A percentile compares a stretch with the other conserved stretches of the same genome.
Conservation (phyloP, 768 basidiomycete species). For the Calvatia gigantea region DNA sequence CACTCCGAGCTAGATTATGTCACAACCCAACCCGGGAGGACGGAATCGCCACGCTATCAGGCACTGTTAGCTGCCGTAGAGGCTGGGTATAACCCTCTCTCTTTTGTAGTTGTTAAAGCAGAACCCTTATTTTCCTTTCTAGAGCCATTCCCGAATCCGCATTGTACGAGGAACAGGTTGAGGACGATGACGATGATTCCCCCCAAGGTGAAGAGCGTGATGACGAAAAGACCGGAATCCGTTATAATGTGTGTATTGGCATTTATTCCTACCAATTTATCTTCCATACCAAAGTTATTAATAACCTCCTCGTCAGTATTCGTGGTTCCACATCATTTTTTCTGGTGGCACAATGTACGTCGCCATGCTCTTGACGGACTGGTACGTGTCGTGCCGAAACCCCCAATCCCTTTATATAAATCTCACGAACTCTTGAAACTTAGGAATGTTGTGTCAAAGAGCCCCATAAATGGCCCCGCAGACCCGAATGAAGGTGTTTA, state of each 20-base stretch:
- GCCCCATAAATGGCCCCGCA: conserved; percentile 38
- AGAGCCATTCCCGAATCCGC: conserved; percentile 94
- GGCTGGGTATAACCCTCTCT: conserved; percentile 65
- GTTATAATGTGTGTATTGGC: conserved; percentile 88
- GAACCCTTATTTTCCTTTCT: conserved; percentile 1
- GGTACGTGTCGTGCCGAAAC: conserved; percentile 47
- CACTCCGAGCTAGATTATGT: conserved; percentile 76
- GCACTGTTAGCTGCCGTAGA: conserved; percentile 94
- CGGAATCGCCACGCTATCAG: conserved; percentile 88
- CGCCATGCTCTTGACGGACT: conserved; percentile 94
- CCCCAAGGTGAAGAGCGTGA: conserved; percentile 70
- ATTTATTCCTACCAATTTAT: neutral
- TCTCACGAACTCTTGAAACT: neutral
- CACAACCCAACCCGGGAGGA: conserved; percentile 78
- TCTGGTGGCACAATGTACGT: conserved; percentile 97
- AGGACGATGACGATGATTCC: conserved; percentile 74
- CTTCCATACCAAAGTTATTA: neutral
- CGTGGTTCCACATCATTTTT: conserved; percentile 99
- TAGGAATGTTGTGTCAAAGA: conserved; percentile 74
- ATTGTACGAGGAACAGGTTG: conserved; percentile 73
- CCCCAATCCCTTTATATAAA: neutral
- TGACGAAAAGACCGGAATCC: conserved; percentile 90
- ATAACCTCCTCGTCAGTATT: conserved; percentile 60
- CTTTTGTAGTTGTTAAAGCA: neutral
- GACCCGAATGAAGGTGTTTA: conserved; percentile 74